Percentiles rank a stretch among this genome's conserved stretches.
phyloP scores from a whole-genome alignment of 106 monocot species.

The Agapanthus africanus region DNA sequence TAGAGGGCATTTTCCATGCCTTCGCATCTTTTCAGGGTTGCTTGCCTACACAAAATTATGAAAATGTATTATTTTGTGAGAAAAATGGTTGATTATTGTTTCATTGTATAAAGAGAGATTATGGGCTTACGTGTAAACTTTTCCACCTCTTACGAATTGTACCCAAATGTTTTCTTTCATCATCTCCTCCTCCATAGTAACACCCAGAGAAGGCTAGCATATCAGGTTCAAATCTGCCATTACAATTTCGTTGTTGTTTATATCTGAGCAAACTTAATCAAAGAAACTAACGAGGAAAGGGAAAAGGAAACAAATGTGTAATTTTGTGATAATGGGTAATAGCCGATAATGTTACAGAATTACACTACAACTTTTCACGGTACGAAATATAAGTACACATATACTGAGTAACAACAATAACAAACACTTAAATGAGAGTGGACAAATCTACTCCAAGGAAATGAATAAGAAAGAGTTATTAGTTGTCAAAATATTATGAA shows the following conservation, averaged over 20 bases:
- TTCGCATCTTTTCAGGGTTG: constrained; percentile 70
- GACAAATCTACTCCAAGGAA: not conserved
- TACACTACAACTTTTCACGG: not conserved
- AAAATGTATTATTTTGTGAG: not conserved
- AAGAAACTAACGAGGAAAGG: no score
- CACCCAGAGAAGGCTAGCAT: constrained; percentile 93
- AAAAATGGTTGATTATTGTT: not conserved
- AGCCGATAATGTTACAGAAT: not conserved
- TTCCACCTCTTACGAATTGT: constrained; percentile 75
- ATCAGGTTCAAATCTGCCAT: constrained; percentile 73
- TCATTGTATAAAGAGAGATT: no score
- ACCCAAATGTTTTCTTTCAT: constrained; percentile 60
- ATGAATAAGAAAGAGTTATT: not conserved
- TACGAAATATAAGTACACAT: not conserved
- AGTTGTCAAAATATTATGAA: not conserved
- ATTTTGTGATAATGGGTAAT: not conserved
- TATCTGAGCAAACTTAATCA: no score
- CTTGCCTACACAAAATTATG: constrained; percentile 31
- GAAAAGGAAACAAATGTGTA: no score
- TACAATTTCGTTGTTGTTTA: no score
- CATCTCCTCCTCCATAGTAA: constrained; percentile 85
- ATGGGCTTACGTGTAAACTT: constrained; percentile 64
- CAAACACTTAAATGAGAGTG: not conserved
- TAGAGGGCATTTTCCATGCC: constrained; percentile 75
- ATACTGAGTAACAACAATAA: not conserved